Percentiles rank a stretch among this genome's conserved stretches.
Conservation (phyloP, 257 asterid genomes). For the Paulownia fortunei region DNA sequence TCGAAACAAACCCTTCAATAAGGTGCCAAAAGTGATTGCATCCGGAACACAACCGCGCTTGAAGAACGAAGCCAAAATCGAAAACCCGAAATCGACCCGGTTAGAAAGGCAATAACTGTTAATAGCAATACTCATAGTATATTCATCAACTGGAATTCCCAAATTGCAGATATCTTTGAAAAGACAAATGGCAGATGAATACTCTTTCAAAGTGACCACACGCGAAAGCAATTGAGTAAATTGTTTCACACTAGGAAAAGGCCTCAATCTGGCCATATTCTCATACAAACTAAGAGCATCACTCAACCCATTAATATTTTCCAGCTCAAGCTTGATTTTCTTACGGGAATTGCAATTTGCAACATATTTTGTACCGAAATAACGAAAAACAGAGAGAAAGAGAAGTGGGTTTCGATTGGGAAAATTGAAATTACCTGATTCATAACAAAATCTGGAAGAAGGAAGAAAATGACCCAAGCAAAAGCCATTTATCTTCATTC, state of each 20-base stretch:
- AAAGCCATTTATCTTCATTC: no score
- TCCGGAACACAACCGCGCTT: slow-evolving; percentile 15
- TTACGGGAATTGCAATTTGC: not conserved
- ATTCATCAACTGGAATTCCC: slow-evolving; percentile 2
- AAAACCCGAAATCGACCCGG: slow-evolving; percentile 7
- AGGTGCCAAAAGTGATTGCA: not conserved
- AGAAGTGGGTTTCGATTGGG: no score
- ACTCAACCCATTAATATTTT: not conserved
- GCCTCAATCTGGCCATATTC: not conserved
- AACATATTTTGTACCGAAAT: no score
- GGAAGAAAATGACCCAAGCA: no score
- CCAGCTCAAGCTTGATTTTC: not conserved
- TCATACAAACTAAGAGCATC: not conserved
- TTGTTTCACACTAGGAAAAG: not conserved
- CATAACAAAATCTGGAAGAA: no score
- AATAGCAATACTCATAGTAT: not conserved
- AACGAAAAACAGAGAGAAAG: no score
- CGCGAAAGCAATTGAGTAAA: slow-evolving; percentile 8
- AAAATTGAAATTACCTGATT: no score
- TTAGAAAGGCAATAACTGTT: slow-evolving; percentile 6
- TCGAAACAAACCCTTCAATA: no score
- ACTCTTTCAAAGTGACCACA: not conserved
- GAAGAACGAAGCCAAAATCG: slow-evolving; percentile 8
- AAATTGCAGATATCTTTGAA: slow-evolving; percentile 16
- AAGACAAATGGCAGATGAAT: not conserved